phyloP scores from a whole-genome alignment of 257 asterid species.

The Fraxinus quadrangulata region DNA sequence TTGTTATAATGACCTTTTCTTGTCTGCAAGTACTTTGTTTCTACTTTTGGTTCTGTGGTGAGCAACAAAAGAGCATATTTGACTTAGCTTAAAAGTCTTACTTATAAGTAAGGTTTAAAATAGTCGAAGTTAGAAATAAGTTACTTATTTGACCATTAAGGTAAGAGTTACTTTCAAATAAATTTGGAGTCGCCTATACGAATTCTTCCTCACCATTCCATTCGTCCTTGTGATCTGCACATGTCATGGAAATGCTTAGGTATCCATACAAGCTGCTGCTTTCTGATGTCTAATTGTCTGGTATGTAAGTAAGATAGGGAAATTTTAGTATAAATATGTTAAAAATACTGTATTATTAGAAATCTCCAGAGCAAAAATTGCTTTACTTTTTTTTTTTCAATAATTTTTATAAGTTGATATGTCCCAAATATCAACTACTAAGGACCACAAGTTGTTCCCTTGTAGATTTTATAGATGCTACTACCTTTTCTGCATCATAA shows the following conservation, averaged over 20 bases:
- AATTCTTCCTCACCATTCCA: not conserved
- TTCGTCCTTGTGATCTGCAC: not conserved
- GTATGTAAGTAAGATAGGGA: not conserved
- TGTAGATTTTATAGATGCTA: constrained; percentile 29
- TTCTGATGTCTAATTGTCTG: not conserved
- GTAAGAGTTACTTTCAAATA: not conserved
- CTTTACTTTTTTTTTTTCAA: not conserved
- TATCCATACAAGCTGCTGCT: not conserved
- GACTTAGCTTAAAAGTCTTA: not conserved
- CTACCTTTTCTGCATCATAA: constrained; percentile 27
- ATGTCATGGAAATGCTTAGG: not conserved
- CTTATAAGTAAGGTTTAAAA: not conserved
- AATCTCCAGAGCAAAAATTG: not conserved
- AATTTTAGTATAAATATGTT: not conserved
- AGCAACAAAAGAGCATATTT: not conserved
- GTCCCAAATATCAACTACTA: constrained; percentile 26
- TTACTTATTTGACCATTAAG: not conserved
- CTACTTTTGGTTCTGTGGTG: constrained; percentile 5
- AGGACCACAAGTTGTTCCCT: constrained; percentile 37
- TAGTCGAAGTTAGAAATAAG: not conserved
- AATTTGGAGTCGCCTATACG: not conserved
- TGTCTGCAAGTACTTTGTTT: constrained; percentile 21
- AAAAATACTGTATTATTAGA: not conserved
- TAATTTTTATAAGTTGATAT: constrained; percentile 15
- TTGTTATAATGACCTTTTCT: not conserved